A percentile compares a stretch with the other conserved stretches of the same genome.
phyloP scores from a whole-genome alignment of 129 eudicot species.

The Centrapalus pauciflorus region DNA sequence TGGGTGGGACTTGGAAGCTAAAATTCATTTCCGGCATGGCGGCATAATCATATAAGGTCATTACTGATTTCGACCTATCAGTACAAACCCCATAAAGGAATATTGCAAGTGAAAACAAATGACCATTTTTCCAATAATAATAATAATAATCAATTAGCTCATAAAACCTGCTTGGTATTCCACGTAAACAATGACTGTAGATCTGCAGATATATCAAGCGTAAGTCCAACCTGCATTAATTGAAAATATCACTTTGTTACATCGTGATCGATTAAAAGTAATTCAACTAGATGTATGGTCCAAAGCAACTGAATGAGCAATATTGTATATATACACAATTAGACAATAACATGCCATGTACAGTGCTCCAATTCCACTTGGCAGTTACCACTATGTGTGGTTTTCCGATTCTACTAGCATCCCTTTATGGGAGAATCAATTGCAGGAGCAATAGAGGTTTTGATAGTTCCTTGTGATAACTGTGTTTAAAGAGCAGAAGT shows the following conservation, averaged over 20 bases:
- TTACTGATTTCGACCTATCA: background rate
- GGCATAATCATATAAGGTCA: background rate
- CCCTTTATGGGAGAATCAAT: too few species aligned
- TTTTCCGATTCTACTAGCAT: too few species aligned
- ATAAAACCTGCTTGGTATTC: slow-evolving; percentile 90
- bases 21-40: background rate
- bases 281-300: background rate
- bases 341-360: background rate
- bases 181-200: slow-evolving; percentile 87
- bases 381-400: too few species aligned
- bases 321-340: background rate
- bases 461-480: too few species aligned
- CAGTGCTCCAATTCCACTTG: background rate
- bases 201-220: slow-evolving; percentile 75
- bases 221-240: slow-evolving; percentile 71
- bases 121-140: too few species aligned
- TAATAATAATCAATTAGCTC: background rate
- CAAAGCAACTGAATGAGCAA: background rate
- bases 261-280: background rate
- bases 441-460: too few species aligned
- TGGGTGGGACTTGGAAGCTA: slow-evolving; percentile 7
- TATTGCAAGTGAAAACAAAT: slow-evolving; percentile 11
- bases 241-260: background rate
- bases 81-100: background rate
- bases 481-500: too few species aligned